phyloP scores from a whole-genome alignment of 164 flowering plant genomes.

The Umbellularia californica region DNA sequence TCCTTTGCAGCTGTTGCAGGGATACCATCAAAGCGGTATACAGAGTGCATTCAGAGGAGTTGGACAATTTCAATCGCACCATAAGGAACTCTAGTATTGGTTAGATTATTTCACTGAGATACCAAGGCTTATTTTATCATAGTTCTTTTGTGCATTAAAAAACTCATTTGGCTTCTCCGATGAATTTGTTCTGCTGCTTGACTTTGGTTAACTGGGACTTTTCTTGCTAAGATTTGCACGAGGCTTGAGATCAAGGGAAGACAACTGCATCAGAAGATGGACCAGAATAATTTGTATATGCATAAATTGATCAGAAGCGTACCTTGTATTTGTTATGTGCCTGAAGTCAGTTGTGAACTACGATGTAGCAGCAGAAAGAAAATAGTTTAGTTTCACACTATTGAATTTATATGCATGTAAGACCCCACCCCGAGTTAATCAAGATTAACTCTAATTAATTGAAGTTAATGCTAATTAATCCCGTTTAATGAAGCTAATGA shows the following conservation, averaged over 20 bases:
- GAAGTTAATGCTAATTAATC: too few relatives aligned
- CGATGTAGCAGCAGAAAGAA: too few relatives aligned
- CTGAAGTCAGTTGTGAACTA: too few relatives aligned
- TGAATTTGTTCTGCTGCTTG: not conserved
- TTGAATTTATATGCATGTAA: too few relatives aligned
- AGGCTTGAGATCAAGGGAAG: not conserved
- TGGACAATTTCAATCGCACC: slow-evolving; percentile 47
- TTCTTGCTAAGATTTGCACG: not conserved
- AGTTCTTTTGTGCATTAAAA: not conserved
- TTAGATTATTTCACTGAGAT: slow-evolving; percentile 9
- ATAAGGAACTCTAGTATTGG: slow-evolving; percentile 19
- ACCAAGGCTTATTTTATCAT: not conserved
- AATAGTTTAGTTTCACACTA: too few relatives aligned
- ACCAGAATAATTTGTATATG: not conserved
- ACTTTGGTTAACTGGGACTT: not conserved
- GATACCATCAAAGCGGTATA: slow-evolving; percentile 74
- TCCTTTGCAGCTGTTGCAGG: slow-evolving; percentile 50
- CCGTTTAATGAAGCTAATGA: too few relatives aligned
- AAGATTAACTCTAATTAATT: too few relatives aligned
- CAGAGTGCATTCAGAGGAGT: slow-evolving; percentile 53
- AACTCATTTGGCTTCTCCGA: not conserved
- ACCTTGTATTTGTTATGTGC: too few relatives aligned
- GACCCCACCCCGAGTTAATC: too few relatives aligned
- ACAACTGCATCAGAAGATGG: not conserved
- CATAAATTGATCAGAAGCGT: too few relatives aligned